These are phyloP conservation scores for Agaricus sinodeliciosus DNA, from an alignment of 768 basidiomycete genomes.

Conservation along the genomic window DNA sequence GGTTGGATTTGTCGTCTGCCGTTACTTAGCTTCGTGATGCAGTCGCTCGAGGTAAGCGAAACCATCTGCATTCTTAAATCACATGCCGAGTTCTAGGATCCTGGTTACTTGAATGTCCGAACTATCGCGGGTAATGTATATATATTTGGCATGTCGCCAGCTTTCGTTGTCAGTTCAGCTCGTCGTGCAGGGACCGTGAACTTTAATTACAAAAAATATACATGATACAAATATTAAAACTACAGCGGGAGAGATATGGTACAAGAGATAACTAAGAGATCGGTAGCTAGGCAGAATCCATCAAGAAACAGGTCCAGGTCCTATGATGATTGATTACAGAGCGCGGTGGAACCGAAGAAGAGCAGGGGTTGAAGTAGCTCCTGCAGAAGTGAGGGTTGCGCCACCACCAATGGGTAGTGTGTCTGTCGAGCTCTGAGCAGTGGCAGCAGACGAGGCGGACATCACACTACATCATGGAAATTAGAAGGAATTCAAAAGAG, in stretches of 20 bases:
- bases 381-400: background rate
- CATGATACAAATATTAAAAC: background rate
- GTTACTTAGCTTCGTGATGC: background rate
- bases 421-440: slow-evolving; percentile 29
- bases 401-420: slow-evolving; percentile 33
- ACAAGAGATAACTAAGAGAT: background rate
- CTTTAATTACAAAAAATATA: background rate
- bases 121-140: too few species aligned
- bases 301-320: background rate
- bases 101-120: too few species aligned
- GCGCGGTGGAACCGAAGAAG: too few species aligned
- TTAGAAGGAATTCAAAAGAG: background rate
- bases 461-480: slow-evolving; percentile 18
- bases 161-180: too few species aligned
- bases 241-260: background rate
- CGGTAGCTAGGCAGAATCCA: background rate
- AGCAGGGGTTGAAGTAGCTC: background rate
- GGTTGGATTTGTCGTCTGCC: too few species aligned
- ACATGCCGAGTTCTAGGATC: too few species aligned
- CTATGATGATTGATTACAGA: background rate
- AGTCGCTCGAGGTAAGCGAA: background rate
- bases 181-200: background rate
- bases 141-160: too few species aligned
- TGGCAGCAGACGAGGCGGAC: slow-evolving; percentile 43
- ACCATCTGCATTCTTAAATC: too few species aligned